A percentile compares a stretch with the other conserved stretches of the same genome.
These are phyloP conservation scores for Dothistroma septosporum DNA, from an alignment of 2,329 filamentous ascomycete genomes.

Conservation along the genomic window DNA sequence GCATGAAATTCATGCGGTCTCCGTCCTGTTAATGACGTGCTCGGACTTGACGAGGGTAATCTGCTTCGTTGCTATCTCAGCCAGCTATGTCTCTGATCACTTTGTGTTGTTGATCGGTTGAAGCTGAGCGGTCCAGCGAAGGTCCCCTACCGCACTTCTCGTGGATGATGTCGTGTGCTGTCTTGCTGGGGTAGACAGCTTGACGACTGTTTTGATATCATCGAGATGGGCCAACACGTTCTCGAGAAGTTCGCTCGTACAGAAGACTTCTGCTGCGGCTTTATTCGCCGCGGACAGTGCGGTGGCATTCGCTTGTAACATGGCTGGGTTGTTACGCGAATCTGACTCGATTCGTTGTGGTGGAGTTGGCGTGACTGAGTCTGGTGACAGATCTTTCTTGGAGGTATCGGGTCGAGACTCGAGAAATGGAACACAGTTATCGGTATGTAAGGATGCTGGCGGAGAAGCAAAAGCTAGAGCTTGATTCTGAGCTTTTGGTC, in stretches of 20 bases:
- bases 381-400: too few relatives aligned
- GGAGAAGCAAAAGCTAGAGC: too few relatives aligned
- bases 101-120: neutral
- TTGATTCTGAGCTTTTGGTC: too few relatives aligned
- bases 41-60: neutral
- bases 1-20: neutral
- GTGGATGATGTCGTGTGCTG: neutral
- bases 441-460: too few relatives aligned
- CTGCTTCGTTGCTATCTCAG: neutral
- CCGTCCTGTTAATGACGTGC: neutral
- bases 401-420: too few relatives aligned
- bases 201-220: neutral
- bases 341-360: too few relatives aligned
- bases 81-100: neutral
- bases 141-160: neutral
- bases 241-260: constrained; percentile 21
- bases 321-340: too few relatives aligned
- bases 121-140: neutral
- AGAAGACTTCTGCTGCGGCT: constrained; percentile 14
- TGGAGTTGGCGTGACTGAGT: too few relatives aligned
- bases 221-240: constrained; percentile 17
- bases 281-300: too few relatives aligned
- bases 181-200: neutral
- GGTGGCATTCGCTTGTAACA: too few relatives aligned
- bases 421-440: too few relatives aligned